phyloP scores from a whole-genome alignment of 2,329 filamentous ascomycete species.

The Colletotrichum cordylinicola region DNA sequence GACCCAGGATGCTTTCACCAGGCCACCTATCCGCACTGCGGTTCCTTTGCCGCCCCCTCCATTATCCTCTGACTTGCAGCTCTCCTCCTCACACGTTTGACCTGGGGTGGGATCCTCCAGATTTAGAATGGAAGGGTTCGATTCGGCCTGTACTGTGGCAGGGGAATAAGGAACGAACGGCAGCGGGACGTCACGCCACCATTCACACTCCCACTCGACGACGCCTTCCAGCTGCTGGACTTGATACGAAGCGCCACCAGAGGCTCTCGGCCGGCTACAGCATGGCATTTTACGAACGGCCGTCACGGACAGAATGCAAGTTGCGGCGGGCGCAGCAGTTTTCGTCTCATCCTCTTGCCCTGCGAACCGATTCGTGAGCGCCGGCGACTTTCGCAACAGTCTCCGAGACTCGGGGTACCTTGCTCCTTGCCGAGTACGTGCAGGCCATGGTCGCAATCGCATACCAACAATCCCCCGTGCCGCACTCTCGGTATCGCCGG shows the following conservation, averaged over 20 bases:
- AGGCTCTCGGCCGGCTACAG: neutral
- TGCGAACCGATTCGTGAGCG: neutral
- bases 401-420: neutral
- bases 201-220: neutral
- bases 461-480: neutral
- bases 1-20: neutral
- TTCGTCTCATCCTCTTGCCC: neutral
- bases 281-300: neutral
- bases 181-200: neutral
- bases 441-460: neutral
- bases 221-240: neutral
- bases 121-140: neutral
- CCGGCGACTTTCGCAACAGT: neutral
- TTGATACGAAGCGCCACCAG: neutral
- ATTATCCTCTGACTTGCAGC: neutral
- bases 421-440: neutral
- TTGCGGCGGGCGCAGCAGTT: neutral
- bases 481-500: conserved; percentile 7
- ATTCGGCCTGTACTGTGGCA: neutral
- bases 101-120: neutral
- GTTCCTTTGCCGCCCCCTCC: neutral
- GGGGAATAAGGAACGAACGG: neutral
- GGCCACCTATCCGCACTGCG: neutral
- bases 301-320: neutral
- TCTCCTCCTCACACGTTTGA: neutral